A percentile compares a stretch with the other conserved stretches of the same genome.
Conservation (phyloP, 805 yeast genomes). For the Hagleromyces aurorensis region DNA sequence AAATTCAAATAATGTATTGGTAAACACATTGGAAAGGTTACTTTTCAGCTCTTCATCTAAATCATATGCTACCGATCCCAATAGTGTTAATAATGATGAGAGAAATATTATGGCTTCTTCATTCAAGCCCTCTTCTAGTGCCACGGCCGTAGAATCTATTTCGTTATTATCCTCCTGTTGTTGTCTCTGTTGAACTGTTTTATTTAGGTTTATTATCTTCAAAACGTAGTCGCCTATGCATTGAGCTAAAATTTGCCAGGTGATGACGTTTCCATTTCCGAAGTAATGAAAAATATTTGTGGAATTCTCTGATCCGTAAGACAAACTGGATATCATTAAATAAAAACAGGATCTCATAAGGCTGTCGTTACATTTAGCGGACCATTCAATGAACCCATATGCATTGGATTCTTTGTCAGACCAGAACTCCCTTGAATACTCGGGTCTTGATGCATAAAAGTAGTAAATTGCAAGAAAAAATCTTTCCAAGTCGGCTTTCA, state of each 20-base stretch:
- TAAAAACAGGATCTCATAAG: slow-evolving; percentile 77
- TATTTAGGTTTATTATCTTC: slow-evolving; percentile 33
- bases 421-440: slow-evolving; percentile 60
- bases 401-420: slow-evolving; percentile 53
- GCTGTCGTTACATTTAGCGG: slow-evolving; percentile 70
- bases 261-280: slow-evolving; percentile 34
- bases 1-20: slow-evolving; percentile 38
- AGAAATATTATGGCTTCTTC: slow-evolving; percentile 74
- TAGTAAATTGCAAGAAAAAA: slow-evolving; percentile 70
- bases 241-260: slow-evolving; percentile 49
- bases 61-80: slow-evolving; percentile 42
- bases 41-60: slow-evolving; percentile 21
- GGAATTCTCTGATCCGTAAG: slow-evolving; percentile 52
- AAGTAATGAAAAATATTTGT: slow-evolving; percentile 43
- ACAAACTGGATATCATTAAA: slow-evolving; percentile 66
- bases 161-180: slow-evolving; percentile 26
- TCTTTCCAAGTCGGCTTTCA: slow-evolving; percentile 79
- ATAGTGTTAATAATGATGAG: slow-evolving; percentile 63
- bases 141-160: slow-evolving; percentile 22
- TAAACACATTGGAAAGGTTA: slow-evolving; percentile 18
- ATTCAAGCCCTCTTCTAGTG: slow-evolving; percentile 51
- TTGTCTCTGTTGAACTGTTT: slow-evolving; percentile 19
- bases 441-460: slow-evolving; percentile 55
- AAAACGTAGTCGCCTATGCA: slow-evolving; percentile 47
- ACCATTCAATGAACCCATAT: slow-evolving; percentile 84